These are phyloP conservation scores for Vitis hybrid DNA, from an alignment of 177 flowering plant genomes.

Conservation along the genomic window DNA sequence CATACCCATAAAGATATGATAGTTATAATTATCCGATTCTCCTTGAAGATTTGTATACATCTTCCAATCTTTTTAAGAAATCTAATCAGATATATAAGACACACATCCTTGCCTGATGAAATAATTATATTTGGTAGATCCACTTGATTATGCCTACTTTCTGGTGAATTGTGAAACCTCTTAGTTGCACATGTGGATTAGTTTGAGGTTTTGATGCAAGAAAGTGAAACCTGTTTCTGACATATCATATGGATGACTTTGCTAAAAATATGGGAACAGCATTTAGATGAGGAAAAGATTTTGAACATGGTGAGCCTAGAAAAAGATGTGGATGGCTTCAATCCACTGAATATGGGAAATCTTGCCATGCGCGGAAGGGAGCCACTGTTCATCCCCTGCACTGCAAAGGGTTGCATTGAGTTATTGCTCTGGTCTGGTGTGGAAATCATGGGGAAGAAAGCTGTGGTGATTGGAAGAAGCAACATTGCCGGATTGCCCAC, in stretches of 20 bases:
- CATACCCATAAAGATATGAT: neutral
- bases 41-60: neutral
- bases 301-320: constrained; percentile 53
- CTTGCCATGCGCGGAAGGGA: constrained; percentile 82
- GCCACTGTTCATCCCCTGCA: constrained; percentile 75
- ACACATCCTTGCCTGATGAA: neutral
- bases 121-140: neutral
- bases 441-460: constrained; percentile 68
- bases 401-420: constrained; percentile 83
- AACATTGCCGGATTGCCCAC: constrained; percentile 80
- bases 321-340: constrained; percentile 91
- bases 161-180: neutral
- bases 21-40: neutral
- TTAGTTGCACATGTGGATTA: neutral
- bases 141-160: neutral
- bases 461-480: constrained; percentile 83
- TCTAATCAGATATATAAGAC: neutral
- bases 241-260: constrained; percentile 13
- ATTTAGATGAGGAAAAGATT: constrained; percentile 71
- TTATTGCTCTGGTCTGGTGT: constrained; percentile 59
- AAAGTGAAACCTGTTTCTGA: constrained; percentile 3
- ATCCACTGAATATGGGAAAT: constrained; percentile 79
- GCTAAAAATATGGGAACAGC: constrained; percentile 41
- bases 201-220: constrained; percentile 8
- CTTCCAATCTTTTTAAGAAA: neutral